Conservation (phyloP, 495 filamentous ascomycete species). For the Melanomma pulvis-pyrius region DNA sequence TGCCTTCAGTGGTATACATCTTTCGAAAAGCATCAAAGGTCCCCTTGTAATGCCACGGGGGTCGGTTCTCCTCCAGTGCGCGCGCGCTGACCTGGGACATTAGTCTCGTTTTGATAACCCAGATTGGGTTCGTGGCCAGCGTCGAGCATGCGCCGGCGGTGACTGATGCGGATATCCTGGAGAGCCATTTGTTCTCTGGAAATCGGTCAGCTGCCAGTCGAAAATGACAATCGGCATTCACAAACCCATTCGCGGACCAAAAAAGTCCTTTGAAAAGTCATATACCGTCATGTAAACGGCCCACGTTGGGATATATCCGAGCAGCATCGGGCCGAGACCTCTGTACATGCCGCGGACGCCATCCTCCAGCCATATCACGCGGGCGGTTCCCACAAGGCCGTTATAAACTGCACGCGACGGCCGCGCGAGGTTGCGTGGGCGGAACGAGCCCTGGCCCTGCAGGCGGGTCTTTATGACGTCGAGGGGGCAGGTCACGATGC, state of each 20-base stretch:
- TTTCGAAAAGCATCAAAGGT: conserved; percentile 89
- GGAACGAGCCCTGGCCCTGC: conserved; percentile 89
- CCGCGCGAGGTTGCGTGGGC: conserved; percentile 33
- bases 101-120: conserved; percentile 97
- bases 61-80: conserved; percentile 57
- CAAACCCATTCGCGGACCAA: conserved; percentile 68
- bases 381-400: conserved; percentile 84
- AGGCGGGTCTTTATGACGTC: conserved; percentile 99
- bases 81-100: conserved; percentile 77
- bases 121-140: conserved; percentile 96
- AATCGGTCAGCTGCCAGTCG: conserved; percentile 8
- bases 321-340: conserved; percentile 87
- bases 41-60: conserved; percentile 85
- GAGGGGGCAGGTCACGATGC: conserved; percentile 92
- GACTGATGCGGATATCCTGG: conserved; percentile 72
- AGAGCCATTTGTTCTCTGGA: conserved; percentile 30
- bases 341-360: conserved; percentile 90
- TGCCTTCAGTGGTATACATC: conserved; percentile 89
- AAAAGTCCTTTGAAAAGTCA: conserved; percentile 77
- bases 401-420: conserved; percentile 65
- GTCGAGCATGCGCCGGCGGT: conserved; percentile 90
- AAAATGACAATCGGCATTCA: conserved; percentile 13
- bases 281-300: conserved; percentile 97
- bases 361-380: conserved; percentile 81
- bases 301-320: conserved; percentile 97